Evolutionary conservation across 1,284 basidiomycete species (phyloP), one percentile per base, ranked within the genome.

Genomic region (Cryptococcus sp.): DNA sequence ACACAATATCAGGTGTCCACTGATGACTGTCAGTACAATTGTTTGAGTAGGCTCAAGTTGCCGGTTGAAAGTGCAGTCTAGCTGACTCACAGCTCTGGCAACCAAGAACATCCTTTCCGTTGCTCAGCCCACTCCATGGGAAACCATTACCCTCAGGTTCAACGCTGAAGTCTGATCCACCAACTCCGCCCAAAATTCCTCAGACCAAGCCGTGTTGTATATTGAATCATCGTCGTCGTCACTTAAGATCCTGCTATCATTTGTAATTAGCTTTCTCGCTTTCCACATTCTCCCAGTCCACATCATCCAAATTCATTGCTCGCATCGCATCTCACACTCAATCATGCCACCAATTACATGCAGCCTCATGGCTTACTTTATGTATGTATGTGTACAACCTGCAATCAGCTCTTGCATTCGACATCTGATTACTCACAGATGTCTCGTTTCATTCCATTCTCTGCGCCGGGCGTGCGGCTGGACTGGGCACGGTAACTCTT

Each of bases 61-160:
- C 9, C 7, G 9, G 4, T 19, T 16, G 16, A 42, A 41, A 28
- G 28, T 28, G 5, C 28, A 28, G 11, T 4, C 28, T 28, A 10
- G 24, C 31, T 54, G 19, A 51, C 39, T 7, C 23, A 37, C 28
- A 69, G 70, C 64, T 2, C 63, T 73, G 23, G 65, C 69, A 2
- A 70, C 71, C 19, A 73, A 67, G 53, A 59, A 59, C 5, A 55
- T 70, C 34, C 37, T 73, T 23, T 43, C 31, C 2, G 49, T 72
- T 18, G 39, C 51, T 7, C 71, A 73, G 57, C 44, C 53, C 7
- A 47, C 55, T 7, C 25, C 60, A 3, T 66, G 60, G 55, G 60
- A 59, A 1, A 39, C 51, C 7, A 63, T 70, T 57, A 53, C 42
- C 4, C 57, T 70, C 36, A 44, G 55, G 3, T 60, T 69, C 39